Conservation (phyloP, 805 yeast species). For the Phaffomyces opuntiae region DNA sequence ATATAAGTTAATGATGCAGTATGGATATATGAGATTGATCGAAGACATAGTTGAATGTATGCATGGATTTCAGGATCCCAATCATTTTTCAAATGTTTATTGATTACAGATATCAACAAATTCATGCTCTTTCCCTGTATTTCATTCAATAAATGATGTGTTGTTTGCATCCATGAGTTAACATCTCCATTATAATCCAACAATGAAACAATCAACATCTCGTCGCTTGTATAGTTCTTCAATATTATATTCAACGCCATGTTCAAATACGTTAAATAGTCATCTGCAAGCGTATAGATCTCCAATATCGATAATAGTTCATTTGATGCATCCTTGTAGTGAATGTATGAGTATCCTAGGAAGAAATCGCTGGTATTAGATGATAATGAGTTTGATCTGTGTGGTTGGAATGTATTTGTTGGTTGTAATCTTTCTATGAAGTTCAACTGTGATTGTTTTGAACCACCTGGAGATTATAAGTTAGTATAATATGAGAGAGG, state of each 20-base stretch:
- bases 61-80: conserved; percentile 21
- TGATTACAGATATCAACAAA: conserved; percentile 6
- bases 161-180: conserved; percentile 8
- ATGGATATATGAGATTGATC: conserved; percentile 10
- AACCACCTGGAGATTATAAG: conserved; percentile 8
- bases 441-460: conserved; percentile 8
- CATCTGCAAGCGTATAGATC: conserved; percentile 12
- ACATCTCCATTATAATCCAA: conserved; percentile 15
- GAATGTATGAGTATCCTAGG: conserved; percentile 16
- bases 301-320: conserved; percentile 14
- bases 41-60: conserved; percentile 30
- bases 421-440: conserved; percentile 10
- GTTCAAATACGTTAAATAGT: neutral
- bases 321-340: conserved; percentile 12
- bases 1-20: conserved; percentile 9
- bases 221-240: neutral
- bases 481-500: neutral
- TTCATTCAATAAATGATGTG: neutral
- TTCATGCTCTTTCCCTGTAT: neutral
- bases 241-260: neutral
- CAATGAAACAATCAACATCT: conserved; percentile 10
- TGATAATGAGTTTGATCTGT: conserved; percentile 1
- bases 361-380: conserved; percentile 9
- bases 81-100: conserved; percentile 5
- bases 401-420: neutral